Evolutionary conservation across 2,329 filamentous ascomycete species (phyloP).

Genomic region (Arthrobotrys iridis): DNA sequence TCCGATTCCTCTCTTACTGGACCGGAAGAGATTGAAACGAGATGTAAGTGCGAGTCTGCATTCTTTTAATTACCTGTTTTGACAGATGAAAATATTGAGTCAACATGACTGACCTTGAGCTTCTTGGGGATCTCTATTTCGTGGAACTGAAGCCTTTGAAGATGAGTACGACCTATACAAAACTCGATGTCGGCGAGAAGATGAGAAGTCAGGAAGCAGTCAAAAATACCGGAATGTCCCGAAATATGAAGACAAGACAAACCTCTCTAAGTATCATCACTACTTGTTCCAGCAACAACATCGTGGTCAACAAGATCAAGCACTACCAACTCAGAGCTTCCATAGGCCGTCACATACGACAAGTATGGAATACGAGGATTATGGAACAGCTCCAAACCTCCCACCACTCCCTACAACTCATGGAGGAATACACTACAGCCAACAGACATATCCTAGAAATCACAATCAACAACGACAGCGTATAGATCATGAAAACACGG

Average conservation of each 20-base stretch:
- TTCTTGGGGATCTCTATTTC: background rate
- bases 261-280: constrained; percentile 40
- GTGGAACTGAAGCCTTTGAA: constrained; percentile 10
- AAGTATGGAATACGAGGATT: constrained; percentile 34
- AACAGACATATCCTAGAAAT: background rate
- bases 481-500: background rate
- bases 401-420: background rate
- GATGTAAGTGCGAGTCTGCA: constrained; percentile 33
- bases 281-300: constrained; percentile 13
- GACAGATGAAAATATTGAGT: background rate
- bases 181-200: constrained; percentile 2
- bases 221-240: constrained; percentile 49
- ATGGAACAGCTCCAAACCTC: background rate
- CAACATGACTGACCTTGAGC: constrained; percentile 17
- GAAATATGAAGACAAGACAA: constrained; percentile 47
- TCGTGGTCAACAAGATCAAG: background rate
- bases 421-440: background rate
- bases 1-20: constrained; percentile 28
- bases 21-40: constrained; percentile 18
- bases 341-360: constrained; percentile 1
- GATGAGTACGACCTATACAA: background rate
- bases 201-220: background rate
- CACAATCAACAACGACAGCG: background rate
- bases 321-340: background rate
- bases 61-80: background rate